Evolutionary conservation across 2,329 filamentous ascomycete genomes (phyloP).

Genomic region (Neonectria neomacrospora): DNA sequence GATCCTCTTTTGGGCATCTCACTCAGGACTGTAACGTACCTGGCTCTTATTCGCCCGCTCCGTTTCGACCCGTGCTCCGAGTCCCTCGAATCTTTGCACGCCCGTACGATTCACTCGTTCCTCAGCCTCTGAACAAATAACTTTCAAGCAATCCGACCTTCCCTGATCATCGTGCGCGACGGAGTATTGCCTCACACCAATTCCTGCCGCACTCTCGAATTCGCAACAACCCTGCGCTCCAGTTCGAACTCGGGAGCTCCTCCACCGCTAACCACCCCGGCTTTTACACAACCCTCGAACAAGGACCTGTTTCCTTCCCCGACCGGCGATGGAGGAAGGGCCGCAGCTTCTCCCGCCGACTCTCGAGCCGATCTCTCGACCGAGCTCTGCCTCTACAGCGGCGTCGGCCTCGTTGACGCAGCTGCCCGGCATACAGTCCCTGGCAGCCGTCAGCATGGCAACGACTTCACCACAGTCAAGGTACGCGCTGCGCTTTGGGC

Average conservation of each 20-base stretch:
- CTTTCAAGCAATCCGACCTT: slow-evolving; percentile 9
- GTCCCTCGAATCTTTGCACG: slow-evolving; percentile 16
- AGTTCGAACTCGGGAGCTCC: slow-evolving; percentile 6
- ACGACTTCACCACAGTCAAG: slow-evolving; percentile 58
- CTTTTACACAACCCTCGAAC: slow-evolving; percentile 10
- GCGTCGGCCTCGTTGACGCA: slow-evolving; percentile 56
- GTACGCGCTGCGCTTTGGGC: slow-evolving; percentile 49
- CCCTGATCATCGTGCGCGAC: slow-evolving; percentile 2
- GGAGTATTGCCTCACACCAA: not conserved
- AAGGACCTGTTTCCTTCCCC: slow-evolving; percentile 12
- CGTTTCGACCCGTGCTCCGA: slow-evolving; percentile 17
- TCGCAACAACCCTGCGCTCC: slow-evolving; percentile 14
- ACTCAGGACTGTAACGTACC: not conserved
- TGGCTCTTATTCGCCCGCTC: slow-evolving; percentile 22
- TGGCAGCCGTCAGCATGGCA: slow-evolving; percentile 55
- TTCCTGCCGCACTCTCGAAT: not conserved
- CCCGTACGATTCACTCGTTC: slow-evolving; percentile 13
- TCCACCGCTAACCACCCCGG: slow-evolving; percentile 14
- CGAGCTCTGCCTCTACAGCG: slow-evolving; percentile 61
- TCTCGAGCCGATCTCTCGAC: slow-evolving; percentile 61
- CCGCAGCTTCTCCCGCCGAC: slow-evolving; percentile 53
- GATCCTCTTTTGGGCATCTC: not conserved
- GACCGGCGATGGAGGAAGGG: slow-evolving; percentile 59
- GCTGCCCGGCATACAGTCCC: slow-evolving; percentile 58
- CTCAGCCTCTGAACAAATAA: not conserved